phyloP scores from a whole-genome alignment of 768 basidiomycete species.

The Stropharia rugosoannulata region DNA sequence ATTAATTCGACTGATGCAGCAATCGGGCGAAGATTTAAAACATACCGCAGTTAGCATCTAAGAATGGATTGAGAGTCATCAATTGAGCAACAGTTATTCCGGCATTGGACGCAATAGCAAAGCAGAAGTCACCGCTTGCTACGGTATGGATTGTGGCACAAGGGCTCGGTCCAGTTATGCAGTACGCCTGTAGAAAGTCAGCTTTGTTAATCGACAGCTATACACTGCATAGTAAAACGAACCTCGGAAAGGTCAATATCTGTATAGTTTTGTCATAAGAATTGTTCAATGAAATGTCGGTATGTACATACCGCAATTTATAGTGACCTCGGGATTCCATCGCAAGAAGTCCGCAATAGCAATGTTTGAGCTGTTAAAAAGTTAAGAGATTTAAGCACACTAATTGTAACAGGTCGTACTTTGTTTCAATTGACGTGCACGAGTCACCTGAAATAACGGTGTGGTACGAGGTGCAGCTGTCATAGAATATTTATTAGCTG shows the following conservation, averaged over 20 bases:
- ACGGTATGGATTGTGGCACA: slow-evolving; percentile 2
- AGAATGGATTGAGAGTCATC: slow-evolving; percentile 3
- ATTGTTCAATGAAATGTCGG: no score
- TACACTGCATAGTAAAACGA: background rate
- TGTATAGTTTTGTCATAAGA: background rate
- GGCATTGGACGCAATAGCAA: background rate
- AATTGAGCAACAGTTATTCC: slow-evolving; percentile 3
- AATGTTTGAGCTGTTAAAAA: slow-evolving; percentile 14
- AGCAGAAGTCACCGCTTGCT: slow-evolving; percentile 2
- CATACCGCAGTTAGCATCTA: slow-evolving; percentile 3
- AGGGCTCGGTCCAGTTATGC: slow-evolving; percentile 13
- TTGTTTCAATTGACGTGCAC: slow-evolving; percentile 1
- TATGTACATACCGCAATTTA: slow-evolving; percentile 9
- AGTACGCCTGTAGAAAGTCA: slow-evolving; percentile 12
- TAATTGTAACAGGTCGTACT: slow-evolving; percentile 8
- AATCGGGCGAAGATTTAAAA: no score
- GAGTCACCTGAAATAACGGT: slow-evolving; percentile 1
- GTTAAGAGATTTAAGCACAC: slow-evolving; percentile 10
- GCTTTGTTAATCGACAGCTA: background rate
- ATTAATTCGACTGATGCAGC: background rate
- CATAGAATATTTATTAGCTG: background rate
- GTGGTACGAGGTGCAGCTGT: background rate
- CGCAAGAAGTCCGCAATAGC: slow-evolving; percentile 18
- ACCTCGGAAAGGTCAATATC: background rate
- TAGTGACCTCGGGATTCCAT: slow-evolving; percentile 22